A percentile compares a stretch with the other conserved stretches of the same genome.
These are phyloP conservation scores for Polygonum aviculare DNA, from an alignment of 148 eudicot species.

Conservation along the genomic window DNA sequence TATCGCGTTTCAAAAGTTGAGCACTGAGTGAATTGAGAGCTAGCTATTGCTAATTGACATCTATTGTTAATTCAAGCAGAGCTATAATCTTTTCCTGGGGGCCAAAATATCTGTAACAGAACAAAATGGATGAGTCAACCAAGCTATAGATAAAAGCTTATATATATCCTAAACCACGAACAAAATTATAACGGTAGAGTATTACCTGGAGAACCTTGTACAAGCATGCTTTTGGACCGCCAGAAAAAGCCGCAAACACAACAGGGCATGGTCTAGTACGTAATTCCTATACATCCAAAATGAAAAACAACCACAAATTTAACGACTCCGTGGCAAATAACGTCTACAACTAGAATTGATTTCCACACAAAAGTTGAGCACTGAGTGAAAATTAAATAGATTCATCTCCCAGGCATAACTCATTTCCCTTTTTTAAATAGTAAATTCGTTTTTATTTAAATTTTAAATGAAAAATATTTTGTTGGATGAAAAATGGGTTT, in stretches of 20 bases:
- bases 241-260: slow-evolving; percentile 88
- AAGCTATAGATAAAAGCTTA: neutral
- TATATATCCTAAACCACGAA: neutral
- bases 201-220: slow-evolving; percentile 89
- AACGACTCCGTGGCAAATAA: neutral
- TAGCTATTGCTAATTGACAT: no score
- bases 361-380: neutral
- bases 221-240: slow-evolving; percentile 95
- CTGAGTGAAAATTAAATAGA: neutral
- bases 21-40: no score
- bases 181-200: slow-evolving; percentile 6
- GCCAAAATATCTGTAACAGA: no score
- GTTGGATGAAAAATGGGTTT: no score
- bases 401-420: neutral
- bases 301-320: neutral
- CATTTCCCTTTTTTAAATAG: no score
- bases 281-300: slow-evolving; percentile 49
- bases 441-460: no score
- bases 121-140: no score
- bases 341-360: neutral
- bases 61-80: no score
- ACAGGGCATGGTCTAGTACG: slow-evolving; percentile 63
- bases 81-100: no score
- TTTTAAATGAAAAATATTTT: no score
- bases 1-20: no score